Percentiles rank a stretch among this genome's conserved stretches.
Conservation (phyloP, 768 basidiomycete species). For the Lactarius quietus region DNA sequence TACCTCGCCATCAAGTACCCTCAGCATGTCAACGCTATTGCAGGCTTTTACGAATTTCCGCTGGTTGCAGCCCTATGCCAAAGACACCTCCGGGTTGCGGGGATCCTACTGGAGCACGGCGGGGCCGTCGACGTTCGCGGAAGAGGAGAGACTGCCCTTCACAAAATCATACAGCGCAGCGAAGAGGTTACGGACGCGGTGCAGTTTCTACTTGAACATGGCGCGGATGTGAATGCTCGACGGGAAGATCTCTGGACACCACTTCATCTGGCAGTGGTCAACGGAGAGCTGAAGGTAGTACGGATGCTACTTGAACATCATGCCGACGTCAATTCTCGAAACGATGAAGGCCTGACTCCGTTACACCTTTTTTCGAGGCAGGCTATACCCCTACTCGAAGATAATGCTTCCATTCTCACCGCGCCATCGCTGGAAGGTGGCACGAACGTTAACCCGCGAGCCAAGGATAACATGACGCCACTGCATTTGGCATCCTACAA, state of each 20-base stretch:
- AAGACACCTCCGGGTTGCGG: neutral
- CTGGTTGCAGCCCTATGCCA: neutral
- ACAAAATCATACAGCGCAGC: neutral
- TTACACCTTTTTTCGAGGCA: neutral
- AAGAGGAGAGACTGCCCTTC: neutral
- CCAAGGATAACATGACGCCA: neutral
- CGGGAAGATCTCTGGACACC: neutral
- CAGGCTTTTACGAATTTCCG: neutral
- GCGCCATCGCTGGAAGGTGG: neutral
- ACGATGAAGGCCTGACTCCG: neutral
- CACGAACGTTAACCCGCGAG: neutral
- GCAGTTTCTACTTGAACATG: neutral
- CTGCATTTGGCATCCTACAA: neutral
- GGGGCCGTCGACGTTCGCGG: neutral
- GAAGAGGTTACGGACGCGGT: neutral
- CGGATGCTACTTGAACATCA: neutral
- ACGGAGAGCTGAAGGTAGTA: neutral
- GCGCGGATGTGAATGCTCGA: neutral
- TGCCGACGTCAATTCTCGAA: neutral
- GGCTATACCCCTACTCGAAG: neutral
- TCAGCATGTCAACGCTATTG: neutral
- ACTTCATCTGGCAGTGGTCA: neutral
- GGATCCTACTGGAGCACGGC: neutral
- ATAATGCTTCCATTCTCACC: neutral
- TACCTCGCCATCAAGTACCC: neutral